Percentiles rank a stretch among this genome's conserved stretches.
phyloP scores from a whole-genome alignment of 164 flowering plant species.

The Chimonanthus salicifolius region DNA sequence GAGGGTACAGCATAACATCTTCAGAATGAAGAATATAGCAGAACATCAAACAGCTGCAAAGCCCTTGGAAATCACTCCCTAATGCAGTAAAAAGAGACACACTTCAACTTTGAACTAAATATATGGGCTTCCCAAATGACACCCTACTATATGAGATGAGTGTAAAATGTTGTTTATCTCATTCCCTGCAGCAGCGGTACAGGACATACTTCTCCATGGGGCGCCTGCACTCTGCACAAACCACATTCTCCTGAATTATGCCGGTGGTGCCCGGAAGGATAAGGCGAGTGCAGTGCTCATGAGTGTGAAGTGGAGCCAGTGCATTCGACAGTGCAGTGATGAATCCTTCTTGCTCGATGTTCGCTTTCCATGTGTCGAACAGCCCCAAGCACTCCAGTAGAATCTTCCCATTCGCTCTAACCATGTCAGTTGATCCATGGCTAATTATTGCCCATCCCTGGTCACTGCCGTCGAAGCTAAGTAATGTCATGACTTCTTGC shows the following conservation, averaged over 20 bases:
- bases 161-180: neutral
- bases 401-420: conserved; percentile 42
- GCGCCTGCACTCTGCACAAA: conserved; percentile 61
- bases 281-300: conserved; percentile 71
- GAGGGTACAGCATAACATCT: neutral
- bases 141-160: neutral
- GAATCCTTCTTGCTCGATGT: conserved; percentile 29
- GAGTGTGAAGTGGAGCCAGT: conserved; percentile 28
- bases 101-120: neutral
- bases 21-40: too few species aligned
- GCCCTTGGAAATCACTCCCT: neutral
- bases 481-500: conserved; percentile 49
- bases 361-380: conserved; percentile 37
- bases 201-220: conserved; percentile 72
- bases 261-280: conserved; percentile 51
- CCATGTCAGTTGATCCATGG: conserved; percentile 37
- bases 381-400: conserved; percentile 23
- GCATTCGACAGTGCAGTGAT: conserved; percentile 37
- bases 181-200: conserved; percentile 56
- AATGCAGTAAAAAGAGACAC: neutral
- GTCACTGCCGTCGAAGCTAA: conserved; percentile 46
- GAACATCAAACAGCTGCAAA: neutral
- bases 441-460: conserved; percentile 62
- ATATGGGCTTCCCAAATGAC: neutral
- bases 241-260: conserved; percentile 43